Percentiles rank a stretch among this genome's conserved stretches.
phyloP scores from a whole-genome alignment of 768 basidiomycete genomes.

The Pulveroboletus sp. region DNA sequence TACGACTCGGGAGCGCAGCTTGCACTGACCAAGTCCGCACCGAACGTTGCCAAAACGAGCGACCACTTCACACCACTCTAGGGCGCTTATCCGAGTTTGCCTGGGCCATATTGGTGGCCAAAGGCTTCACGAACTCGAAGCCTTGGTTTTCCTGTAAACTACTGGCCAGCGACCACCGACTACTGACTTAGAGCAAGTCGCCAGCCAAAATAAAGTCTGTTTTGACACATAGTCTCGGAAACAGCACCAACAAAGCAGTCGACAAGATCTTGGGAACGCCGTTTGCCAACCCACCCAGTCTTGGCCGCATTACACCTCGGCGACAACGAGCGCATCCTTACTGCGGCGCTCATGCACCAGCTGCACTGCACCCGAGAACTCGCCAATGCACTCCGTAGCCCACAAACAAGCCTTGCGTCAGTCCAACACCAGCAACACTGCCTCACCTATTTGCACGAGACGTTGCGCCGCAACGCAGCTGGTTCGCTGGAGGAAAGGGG shows the following conservation, averaged over 20 bases:
- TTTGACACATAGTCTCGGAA: slow-evolving; percentile 15
- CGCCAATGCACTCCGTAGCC: slow-evolving; percentile 3
- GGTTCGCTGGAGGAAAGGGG: slow-evolving; percentile 33
- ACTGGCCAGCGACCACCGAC: too few relatives aligned
- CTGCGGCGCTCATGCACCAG: slow-evolving; percentile 7
- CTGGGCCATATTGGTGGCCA: slow-evolving; percentile 36
- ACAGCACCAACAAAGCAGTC: slow-evolving; percentile 1
- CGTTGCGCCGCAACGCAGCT: slow-evolving; percentile 33
- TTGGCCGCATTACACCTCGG: slow-evolving; percentile 9
- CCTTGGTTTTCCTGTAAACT: slow-evolving; percentile 1
- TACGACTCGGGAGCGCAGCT: slow-evolving; percentile 29
- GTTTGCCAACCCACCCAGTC: slow-evolving; percentile 9
- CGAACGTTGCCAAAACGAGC: slow-evolving; percentile 13
- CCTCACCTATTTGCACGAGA: slow-evolving; percentile 36
- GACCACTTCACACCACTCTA: slow-evolving; percentile 34
- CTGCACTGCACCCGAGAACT: slow-evolving; percentile 10
- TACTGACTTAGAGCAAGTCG: background rate
- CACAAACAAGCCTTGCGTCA: background rate
- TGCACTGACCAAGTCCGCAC: slow-evolving; percentile 12
- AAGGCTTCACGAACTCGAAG: slow-evolving; percentile 31
- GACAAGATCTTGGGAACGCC: slow-evolving; percentile 8
- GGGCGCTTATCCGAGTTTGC: slow-evolving; percentile 35
- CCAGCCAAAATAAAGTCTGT: slow-evolving; percentile 31
- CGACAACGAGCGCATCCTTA: slow-evolving; percentile 3
- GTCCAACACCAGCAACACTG: slow-evolving; percentile 31